Percentiles rank a stretch among this genome's conserved stretches.
Conservation (phyloP, 768 basidiomycete genomes). For the Lyophyllum semitale region DNA sequence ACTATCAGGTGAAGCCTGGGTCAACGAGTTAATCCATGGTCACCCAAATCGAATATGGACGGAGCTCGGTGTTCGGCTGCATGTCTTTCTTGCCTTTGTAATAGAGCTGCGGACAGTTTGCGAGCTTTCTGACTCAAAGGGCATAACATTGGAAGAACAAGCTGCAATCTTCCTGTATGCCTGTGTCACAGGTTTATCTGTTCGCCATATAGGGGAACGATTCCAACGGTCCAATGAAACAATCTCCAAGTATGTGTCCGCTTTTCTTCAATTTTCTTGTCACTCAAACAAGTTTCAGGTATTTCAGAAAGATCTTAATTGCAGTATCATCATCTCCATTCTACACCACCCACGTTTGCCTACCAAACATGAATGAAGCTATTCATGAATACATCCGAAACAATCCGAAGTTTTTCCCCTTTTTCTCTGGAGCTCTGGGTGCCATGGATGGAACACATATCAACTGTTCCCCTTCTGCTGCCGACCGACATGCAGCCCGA, state of each 20-base stretch:
- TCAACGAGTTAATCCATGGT: constrained; percentile 19
- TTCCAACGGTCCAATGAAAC: constrained; percentile 23
- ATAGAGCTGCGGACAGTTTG: not conserved
- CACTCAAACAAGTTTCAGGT: too few species aligned
- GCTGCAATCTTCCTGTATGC: constrained; percentile 26
- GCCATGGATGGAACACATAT: constrained; percentile 24
- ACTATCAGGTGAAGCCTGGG: constrained; percentile 22
- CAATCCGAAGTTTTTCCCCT: constrained; percentile 27
- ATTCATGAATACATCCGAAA: too few species aligned
- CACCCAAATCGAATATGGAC: constrained; percentile 23
- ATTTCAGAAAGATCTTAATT: too few species aligned
- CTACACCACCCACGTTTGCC: too few species aligned
- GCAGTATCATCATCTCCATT: too few species aligned
- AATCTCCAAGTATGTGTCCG: not conserved
- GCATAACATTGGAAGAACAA: constrained; percentile 16
- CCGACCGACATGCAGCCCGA: not conserved
- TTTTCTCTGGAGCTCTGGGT: constrained; percentile 22
- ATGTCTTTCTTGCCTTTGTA: constrained; percentile 20
- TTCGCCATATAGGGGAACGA: constrained; percentile 21
- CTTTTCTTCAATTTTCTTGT: too few species aligned
- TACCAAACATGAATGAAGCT: too few species aligned
- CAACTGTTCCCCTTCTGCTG: constrained; percentile 6
- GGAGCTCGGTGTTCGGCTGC: constrained; percentile 19
- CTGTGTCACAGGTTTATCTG: constrained; percentile 18
- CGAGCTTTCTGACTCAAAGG: not conserved